phyloP scores from a whole-genome alignment of 2,329 filamentous ascomycete species.

The Colletotrichum sp. region DNA sequence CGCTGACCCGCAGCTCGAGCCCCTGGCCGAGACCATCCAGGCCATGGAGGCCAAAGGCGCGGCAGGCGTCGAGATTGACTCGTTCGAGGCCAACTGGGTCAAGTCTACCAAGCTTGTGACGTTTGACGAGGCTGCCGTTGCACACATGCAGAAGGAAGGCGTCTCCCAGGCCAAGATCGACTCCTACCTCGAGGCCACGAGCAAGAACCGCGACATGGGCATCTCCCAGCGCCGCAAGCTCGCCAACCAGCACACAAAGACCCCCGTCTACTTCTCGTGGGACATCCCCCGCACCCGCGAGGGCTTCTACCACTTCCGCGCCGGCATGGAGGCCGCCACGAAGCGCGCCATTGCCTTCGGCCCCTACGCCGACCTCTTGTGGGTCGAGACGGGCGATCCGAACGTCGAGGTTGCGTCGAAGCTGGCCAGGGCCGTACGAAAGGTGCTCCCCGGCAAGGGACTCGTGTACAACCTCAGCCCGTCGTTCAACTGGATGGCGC shows the following conservation, averaged over 20 bases:
- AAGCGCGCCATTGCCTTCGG: conserved; percentile 93
- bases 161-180: conserved; percentile 68
- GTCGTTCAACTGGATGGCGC: conserved; percentile 98
- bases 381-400: conserved; percentile 95
- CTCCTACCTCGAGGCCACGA: conserved; percentile 68
- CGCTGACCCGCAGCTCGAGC: conserved; percentile 73
- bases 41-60: conserved; percentile 86
- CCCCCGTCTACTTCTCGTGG: conserved; percentile 83
- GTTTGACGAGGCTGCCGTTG: conserved; percentile 88
- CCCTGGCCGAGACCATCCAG: conserved; percentile 87
- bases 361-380: conserved; percentile 91
- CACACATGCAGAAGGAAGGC: conserved; percentile 73
- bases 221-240: conserved; percentile 78
- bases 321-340: conserved; percentile 84
- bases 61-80: conserved; percentile 79
- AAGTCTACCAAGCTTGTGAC: conserved; percentile 84
- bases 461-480: conserved; percentile 96
- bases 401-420: conserved; percentile 76
- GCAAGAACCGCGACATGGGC: conserved; percentile 74
- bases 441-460: conserved; percentile 76
- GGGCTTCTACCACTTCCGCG: conserved; percentile 90
- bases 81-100: conserved; percentile 87
- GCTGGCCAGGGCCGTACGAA: conserved; percentile 79
- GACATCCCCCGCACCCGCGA: conserved; percentile 92
- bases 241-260: conserved; percentile 69